Conservation (phyloP, 2,329 filamentous ascomycete genomes). For the Exserohilum rostratum region DNA sequence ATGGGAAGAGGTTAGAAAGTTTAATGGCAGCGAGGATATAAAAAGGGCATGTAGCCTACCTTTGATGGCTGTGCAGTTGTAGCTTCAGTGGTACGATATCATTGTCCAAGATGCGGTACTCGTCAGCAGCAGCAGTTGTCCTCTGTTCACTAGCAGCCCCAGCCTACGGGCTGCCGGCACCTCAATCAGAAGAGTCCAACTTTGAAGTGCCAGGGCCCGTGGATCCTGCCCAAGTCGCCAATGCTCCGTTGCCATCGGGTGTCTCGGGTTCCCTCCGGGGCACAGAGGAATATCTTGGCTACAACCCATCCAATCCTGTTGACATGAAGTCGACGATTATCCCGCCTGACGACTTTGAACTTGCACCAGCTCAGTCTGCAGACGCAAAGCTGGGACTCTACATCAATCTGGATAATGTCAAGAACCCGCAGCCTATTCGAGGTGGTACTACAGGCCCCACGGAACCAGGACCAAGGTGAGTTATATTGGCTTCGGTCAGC, state of each 20-base stretch:
- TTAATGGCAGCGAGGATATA: neutral
- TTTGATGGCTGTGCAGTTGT: neutral
- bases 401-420: conserved; percentile 46
- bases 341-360: conserved; percentile 43
- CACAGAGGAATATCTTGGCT: conserved; percentile 39
- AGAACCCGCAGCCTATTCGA: conserved; percentile 51
- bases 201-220: conserved; percentile 7
- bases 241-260: conserved; percentile 32
- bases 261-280: conserved; percentile 47
- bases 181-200: conserved; percentile 5
- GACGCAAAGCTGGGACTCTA: conserved; percentile 48
- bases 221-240: conserved; percentile 13
- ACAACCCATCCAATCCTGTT: conserved; percentile 39
- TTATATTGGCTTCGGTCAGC: neutral
- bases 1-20: neutral
- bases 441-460: conserved; percentile 47
- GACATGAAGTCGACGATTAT: conserved; percentile 42
- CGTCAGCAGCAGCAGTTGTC: neutral
- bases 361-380: conserved; percentile 46
- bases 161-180: conserved; percentile 11
- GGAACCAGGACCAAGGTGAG: conserved; percentile 46
- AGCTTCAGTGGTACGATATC: neutral
- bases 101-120: conserved; percentile 2
- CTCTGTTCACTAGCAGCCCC: conserved; percentile 3
- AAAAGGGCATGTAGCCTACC: neutral